A percentile compares a stretch with the other conserved stretches of the same genome.
Evolutionary conservation across 2,329 filamentous ascomycete genomes (phyloP).

Genomic region (Ophiocordyceps camponoti-floridani): DNA sequence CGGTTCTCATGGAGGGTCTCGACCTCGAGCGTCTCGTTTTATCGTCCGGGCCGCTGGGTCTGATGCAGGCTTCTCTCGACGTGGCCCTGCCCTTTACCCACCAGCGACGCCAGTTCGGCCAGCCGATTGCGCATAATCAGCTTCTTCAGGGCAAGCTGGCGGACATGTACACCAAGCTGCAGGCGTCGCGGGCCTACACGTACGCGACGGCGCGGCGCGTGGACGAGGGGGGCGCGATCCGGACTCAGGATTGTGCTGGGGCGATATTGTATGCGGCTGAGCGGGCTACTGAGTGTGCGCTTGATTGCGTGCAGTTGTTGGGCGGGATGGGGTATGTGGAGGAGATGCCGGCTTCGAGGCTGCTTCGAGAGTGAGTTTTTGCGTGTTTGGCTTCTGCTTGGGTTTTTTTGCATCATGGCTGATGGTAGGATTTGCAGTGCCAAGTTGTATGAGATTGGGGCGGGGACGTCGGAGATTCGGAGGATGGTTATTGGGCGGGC

Average conservation of each 20-base stretch:
- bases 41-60: conserved; percentile 72
- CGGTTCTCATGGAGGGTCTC: conserved; percentile 88
- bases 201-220: conserved; percentile 65
- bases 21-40: conserved; percentile 88
- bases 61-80: conserved; percentile 88
- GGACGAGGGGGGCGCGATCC: conserved; percentile 55
- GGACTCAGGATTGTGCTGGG: conserved; percentile 84
- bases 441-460: conserved; percentile 88
- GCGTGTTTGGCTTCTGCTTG: no score
- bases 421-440: conserved; percentile 34
- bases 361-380: conserved; percentile 51
- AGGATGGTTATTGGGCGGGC: conserved; percentile 86
- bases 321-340: conserved; percentile 95
- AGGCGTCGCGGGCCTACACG: conserved; percentile 71
- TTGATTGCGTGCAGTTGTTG: conserved; percentile 82
- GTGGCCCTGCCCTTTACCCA: conserved; percentile 78
- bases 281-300: conserved; percentile 66
- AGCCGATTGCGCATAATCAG: conserved; percentile 80
- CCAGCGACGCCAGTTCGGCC: conserved; percentile 72
- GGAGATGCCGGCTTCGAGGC: conserved; percentile 76
- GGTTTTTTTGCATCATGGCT: no score
- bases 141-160: conserved; percentile 83
- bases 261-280: conserved; percentile 89
- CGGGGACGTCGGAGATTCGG: conserved; percentile 84
- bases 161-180: conserved; percentile 93